These are phyloP conservation scores for Umbelopsis isabellina DNA, from an alignment of 192 early-diverging fungal genomes.

Conservation along the genomic window DNA sequence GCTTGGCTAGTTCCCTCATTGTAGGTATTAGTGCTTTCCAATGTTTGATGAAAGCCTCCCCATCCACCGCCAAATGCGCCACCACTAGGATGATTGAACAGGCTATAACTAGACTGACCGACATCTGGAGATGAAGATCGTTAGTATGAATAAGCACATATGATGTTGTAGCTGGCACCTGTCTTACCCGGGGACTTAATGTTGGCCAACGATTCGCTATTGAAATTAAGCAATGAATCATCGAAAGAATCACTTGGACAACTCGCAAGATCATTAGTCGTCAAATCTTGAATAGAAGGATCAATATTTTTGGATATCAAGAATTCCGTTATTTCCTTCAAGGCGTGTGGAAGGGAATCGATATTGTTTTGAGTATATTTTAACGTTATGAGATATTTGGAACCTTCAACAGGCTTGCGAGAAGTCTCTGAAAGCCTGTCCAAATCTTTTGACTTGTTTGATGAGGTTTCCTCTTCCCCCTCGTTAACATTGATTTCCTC, in stretches of 20 bases:
- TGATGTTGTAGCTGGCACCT: no score
- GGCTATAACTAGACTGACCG: not conserved
- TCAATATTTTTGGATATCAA: slow-evolving; percentile 38
- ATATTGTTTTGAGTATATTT: slow-evolving; percentile 46
- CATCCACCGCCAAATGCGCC: slow-evolving; percentile 4
- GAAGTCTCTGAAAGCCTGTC: not conserved
- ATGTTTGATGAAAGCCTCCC: not conserved
- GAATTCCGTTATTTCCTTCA: slow-evolving; percentile 38
- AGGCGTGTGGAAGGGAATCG: slow-evolving; percentile 38
- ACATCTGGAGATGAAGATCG: not conserved
- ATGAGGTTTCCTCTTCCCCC: slow-evolving; percentile 18
- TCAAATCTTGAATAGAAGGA: slow-evolving; percentile 7
- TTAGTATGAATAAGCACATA: no score
- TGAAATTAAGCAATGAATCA: slow-evolving; percentile 3
- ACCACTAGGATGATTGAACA: slow-evolving; percentile 14
- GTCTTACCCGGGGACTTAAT: not conserved
- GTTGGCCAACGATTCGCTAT: slow-evolving; percentile 5
- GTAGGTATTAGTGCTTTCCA: not conserved
- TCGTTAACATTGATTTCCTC: slow-evolving; percentile 28
- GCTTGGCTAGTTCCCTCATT: slow-evolving; percentile 5
- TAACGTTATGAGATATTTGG: slow-evolving; percentile 38
- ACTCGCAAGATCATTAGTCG: not conserved
- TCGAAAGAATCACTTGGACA: slow-evolving; percentile 17
- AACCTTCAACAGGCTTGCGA: slow-evolving; percentile 24
- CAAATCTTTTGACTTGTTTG: not conserved